phyloP scores from a whole-genome alignment of 768 basidiomycete genomes.

The Suillus clintonianus region DNA sequence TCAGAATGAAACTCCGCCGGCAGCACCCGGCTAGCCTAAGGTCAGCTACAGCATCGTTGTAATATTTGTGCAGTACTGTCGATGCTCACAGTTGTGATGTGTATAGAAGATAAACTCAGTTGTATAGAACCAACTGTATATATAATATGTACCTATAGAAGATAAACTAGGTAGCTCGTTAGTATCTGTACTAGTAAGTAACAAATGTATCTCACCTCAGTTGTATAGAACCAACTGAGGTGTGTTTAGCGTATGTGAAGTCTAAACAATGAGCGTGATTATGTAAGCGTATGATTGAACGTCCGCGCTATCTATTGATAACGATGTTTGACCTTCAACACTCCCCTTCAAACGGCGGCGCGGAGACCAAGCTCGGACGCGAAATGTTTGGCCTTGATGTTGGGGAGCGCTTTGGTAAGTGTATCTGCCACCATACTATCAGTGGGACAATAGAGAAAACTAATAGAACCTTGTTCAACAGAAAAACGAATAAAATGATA shows the following conservation, averaged over 20 bases:
- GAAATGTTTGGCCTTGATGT: neutral
- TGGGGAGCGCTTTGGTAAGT: conserved; percentile 1
- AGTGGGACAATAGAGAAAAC: conserved; percentile 14
- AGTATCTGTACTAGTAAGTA: neutral
- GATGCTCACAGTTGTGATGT: no score
- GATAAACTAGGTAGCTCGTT: neutral
- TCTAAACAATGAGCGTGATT: neutral
- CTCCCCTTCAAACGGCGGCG: neutral
- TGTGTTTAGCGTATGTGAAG: neutral
- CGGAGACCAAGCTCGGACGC: neutral
- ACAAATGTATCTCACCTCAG: neutral
- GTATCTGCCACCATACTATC: conserved; percentile 22
- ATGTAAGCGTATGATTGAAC: neutral
- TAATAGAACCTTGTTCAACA: no score
- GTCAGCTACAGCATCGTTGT: no score
- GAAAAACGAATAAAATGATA: conserved; percentile 37
- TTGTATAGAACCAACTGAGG: neutral
- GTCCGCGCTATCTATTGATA: no score
- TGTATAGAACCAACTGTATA: no score
- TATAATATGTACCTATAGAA: no score
- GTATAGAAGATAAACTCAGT: no score
- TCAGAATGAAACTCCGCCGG: no score
- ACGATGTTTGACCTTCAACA: neutral
- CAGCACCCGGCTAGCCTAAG: no score
- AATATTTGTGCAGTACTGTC: no score